phyloP scores from a whole-genome alignment of 2,329 filamentous ascomycete genomes.

The Penicillium sp. region DNA sequence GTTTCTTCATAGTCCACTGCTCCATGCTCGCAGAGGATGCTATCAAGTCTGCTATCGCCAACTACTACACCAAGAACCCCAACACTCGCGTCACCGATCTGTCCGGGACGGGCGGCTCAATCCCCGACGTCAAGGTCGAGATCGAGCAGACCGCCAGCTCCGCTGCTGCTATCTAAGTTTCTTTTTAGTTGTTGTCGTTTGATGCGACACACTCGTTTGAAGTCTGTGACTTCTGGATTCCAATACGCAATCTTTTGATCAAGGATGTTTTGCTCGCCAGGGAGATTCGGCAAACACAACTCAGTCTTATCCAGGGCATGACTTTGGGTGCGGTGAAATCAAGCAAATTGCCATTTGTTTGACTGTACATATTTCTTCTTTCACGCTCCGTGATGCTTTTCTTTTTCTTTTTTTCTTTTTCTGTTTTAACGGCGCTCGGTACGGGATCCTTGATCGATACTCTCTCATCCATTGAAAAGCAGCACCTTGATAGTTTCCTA shows the following conservation, averaged over 20 bases:
- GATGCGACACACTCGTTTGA: constrained; percentile 6
- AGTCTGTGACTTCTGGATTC: constrained; percentile 15
- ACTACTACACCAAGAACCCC: constrained; percentile 91
- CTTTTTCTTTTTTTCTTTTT: constrained; percentile 14
- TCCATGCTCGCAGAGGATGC: constrained; percentile 91
- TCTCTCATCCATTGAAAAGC: constrained; percentile 20
- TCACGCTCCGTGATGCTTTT: background rate
- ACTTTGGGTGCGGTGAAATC: constrained; percentile 12
- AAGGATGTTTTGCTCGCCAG: constrained; percentile 4
- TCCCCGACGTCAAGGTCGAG: constrained; percentile 60
- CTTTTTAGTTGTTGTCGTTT: background rate
- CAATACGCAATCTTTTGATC: constrained; percentile 23
- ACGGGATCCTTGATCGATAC: constrained; percentile 27
- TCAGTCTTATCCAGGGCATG: background rate
- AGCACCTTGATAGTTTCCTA: constrained; percentile 26
- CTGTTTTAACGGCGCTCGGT: constrained; percentile 26
- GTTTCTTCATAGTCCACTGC: constrained; percentile 68
- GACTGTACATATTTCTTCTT: constrained; percentile 29
- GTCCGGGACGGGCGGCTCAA: constrained; percentile 69
- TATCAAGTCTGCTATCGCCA: constrained; percentile 87
- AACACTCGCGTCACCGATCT: constrained; percentile 73
- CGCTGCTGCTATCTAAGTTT: constrained; percentile 29
- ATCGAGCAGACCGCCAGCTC: constrained; percentile 42
- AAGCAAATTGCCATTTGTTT: constrained; percentile 30
- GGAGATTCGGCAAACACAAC: background rate